Evolutionary conservation across 495 filamentous ascomycete genomes (phyloP), one percentile per base, ranked within the genome.

Genomic region (Xylaria grammica): DNA sequence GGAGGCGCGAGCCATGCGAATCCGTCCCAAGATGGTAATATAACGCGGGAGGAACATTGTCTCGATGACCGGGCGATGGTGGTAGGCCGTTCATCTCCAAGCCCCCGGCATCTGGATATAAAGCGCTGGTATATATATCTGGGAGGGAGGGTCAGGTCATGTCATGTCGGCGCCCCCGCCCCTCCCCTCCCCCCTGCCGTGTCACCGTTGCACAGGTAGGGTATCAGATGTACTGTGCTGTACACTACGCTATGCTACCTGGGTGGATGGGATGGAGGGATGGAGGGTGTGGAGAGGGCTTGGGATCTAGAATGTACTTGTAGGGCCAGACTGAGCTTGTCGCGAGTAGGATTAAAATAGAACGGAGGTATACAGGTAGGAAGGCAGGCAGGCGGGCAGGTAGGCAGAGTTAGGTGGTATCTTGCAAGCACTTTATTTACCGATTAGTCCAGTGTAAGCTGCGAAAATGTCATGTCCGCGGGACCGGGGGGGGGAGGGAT

Each of bases 141-240:
- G 29, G 24, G 27, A 19, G 13, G 20, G 24, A 9, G 42, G 13
- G 40, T 29, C 22, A 42, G 17, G 29, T 19, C 8, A 6, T 22
- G 54, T 19, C 55, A 46, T 11, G 38, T 60, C 24, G 24, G 56
- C 29, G 38, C 42, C 2, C 34, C 6, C 34, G 34, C 34, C 19
- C 38, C 29, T 49, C n/a, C n/a, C n/a, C n/a, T n/a, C n/a, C n/a
- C n/a, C n/a, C 42, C 58, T 61, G 58, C 17, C 46, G 58, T 61
- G 58, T 29, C 20, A 61, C 58, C 19, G 32, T 61, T 51, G 46
- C 34, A 61, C 58, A 38, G 9, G 17, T 20, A 32, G 40, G 56
- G 56, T 30, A 29, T n/a, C 1, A 36, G 34, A 36, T 36, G 5
- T 36, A 6, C 34, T 11, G 6, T 36, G n/a, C 42, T 17, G n/a